Conservation (phyloP, 441 rosid species). For the Bruguiera hainesii region DNA sequence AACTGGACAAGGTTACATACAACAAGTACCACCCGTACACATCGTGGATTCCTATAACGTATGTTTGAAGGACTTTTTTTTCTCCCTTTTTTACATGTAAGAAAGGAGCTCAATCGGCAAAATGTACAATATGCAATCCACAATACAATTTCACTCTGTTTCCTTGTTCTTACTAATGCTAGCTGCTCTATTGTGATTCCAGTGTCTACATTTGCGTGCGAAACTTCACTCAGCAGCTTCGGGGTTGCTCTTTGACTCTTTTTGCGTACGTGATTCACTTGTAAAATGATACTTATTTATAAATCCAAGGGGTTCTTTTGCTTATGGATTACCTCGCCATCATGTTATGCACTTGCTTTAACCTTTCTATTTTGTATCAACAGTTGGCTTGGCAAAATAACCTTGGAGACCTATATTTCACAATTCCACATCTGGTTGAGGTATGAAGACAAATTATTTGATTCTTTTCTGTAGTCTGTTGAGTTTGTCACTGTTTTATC, state of each 20-base stretch:
- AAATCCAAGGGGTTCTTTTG: neutral
- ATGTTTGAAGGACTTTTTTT: slow-evolving; percentile 28
- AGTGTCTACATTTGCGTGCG: slow-evolving; percentile 95
- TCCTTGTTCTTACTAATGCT: slow-evolving; percentile 22
- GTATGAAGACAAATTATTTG: slow-evolving; percentile 37
- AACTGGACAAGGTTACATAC: slow-evolving; percentile 89
- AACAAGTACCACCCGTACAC: slow-evolving; percentile 98
- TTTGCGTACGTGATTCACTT: slow-evolving; percentile 66
- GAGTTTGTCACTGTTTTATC: neutral
- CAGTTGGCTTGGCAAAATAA: slow-evolving; percentile 99
- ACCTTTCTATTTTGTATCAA: slow-evolving; percentile 11
- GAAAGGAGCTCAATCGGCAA: neutral
- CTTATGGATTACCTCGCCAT: neutral
- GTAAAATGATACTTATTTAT: slow-evolving; percentile 9
- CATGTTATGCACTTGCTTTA: slow-evolving; percentile 13
- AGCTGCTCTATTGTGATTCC: slow-evolving; percentile 28
- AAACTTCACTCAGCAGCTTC: slow-evolving; percentile 82
- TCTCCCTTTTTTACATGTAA: neutral
- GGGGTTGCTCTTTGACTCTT: slow-evolving; percentile 69
- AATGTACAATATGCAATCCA: neutral
- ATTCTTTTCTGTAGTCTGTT: neutral
- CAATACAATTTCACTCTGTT: slow-evolving; percentile 10
- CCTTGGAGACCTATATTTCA: slow-evolving; percentile 94
- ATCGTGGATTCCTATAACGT: slow-evolving; percentile 99
- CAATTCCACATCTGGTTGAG: slow-evolving; percentile 99